phyloP scores from a whole-genome alignment of 2,329 filamentous ascomycete genomes.

The Davidsoniella australis region DNA sequence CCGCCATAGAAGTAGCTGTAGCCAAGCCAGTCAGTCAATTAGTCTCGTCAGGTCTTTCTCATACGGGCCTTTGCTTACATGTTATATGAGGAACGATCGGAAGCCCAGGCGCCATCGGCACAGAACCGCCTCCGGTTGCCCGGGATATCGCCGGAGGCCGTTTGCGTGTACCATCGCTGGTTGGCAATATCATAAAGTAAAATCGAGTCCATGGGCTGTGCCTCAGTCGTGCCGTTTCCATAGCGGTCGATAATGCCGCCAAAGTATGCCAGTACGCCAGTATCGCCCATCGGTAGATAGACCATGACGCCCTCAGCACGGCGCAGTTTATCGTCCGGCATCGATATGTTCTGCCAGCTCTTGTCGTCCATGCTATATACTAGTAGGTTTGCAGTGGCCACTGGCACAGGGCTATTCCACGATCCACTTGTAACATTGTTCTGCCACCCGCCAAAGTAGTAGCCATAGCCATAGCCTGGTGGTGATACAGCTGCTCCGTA shows the following conservation, averaged over 20 bases:
- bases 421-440: slow-evolving; percentile 34
- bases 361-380: slow-evolving; percentile 38
- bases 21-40: neutral
- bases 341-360: slow-evolving; percentile 34
- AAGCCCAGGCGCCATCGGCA: slow-evolving; percentile 40
- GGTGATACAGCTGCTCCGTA: slow-evolving; percentile 41
- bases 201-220: slow-evolving; percentile 32
- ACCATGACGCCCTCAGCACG: slow-evolving; percentile 43
- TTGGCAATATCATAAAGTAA: slow-evolving; percentile 43
- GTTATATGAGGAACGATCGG: slow-evolving; percentile 45
- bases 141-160: slow-evolving; percentile 35
- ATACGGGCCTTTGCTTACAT: slow-evolving; percentile 28
- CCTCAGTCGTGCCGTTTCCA: slow-evolving; percentile 29
- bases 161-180: slow-evolving; percentile 43
- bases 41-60: neutral
- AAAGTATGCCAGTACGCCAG: slow-evolving; percentile 43
- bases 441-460: slow-evolving; percentile 46
- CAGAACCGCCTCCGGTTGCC: slow-evolving; percentile 39
- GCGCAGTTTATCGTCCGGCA: slow-evolving; percentile 30
- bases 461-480: slow-evolving; percentile 36
- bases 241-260: slow-evolving; percentile 31
- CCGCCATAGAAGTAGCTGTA: slow-evolving; percentile 45
- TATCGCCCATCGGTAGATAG: slow-evolving; percentile 41
- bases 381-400: slow-evolving; percentile 35
- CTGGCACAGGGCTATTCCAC: slow-evolving; percentile 29